Conservation (phyloP, 2,329 filamentous ascomycete genomes). For the Orbilia quercus region DNA sequence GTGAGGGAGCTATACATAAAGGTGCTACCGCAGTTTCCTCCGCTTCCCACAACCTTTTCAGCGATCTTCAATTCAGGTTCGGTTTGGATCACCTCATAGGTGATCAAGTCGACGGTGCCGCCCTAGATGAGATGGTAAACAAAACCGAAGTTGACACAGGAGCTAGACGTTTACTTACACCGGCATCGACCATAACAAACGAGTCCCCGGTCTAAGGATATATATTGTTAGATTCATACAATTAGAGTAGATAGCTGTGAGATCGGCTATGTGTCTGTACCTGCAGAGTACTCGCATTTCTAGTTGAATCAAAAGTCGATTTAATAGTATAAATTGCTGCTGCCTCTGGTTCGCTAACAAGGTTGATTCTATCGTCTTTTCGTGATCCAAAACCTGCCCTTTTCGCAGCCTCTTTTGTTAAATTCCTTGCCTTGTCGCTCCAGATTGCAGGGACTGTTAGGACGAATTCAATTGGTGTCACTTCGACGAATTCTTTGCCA, state of each 20-base stretch:
- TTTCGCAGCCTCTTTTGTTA: slow-evolving; percentile 65
- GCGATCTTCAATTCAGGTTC: slow-evolving; percentile 76
- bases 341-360: slow-evolving; percentile 61
- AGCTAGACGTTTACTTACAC: slow-evolving; percentile 64
- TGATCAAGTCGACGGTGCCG: slow-evolving; percentile 65
- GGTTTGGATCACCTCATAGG: slow-evolving; percentile 80
- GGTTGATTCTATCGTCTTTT: slow-evolving; percentile 55
- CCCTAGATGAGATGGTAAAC: slow-evolving; percentile 57
- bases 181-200: slow-evolving; percentile 69
- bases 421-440: slow-evolving; percentile 69
- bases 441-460: slow-evolving; percentile 72
- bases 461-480: slow-evolving; percentile 68
- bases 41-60: slow-evolving; percentile 82
- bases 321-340: slow-evolving; percentile 60
- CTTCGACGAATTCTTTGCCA: slow-evolving; percentile 64
- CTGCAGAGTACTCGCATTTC: slow-evolving; percentile 29
- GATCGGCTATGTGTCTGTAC: slow-evolving; percentile 2
- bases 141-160: too few relatives aligned
- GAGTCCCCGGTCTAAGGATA: slow-evolving; percentile 65
- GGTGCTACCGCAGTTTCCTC: slow-evolving; percentile 79
- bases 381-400: slow-evolving; percentile 58
- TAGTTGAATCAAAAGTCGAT: slow-evolving; percentile 47
- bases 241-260: slow-evolving; percentile 2
- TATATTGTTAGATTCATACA: slow-evolving; percentile 3
- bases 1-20: slow-evolving; percentile 76